These are phyloP conservation scores for Dryas integrifolia DNA, from an alignment of 331 rosid genomes.

Conservation along the genomic window DNA sequence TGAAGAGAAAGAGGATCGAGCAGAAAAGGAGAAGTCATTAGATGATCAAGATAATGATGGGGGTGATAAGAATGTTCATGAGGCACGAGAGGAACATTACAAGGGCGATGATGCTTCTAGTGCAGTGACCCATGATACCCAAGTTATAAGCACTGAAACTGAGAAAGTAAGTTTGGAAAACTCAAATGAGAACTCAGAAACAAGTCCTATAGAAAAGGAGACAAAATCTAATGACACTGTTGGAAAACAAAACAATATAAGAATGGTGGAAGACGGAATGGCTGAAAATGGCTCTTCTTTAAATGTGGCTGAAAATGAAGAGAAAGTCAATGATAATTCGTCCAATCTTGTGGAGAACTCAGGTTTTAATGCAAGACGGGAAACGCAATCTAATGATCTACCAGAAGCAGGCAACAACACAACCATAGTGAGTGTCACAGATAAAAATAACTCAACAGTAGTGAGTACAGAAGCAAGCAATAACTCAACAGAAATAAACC, in stretches of 20 bases:
- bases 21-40: slow-evolving; percentile 35
- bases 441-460: slow-evolving; percentile 28
- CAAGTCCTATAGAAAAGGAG: slow-evolving; percentile 35
- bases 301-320: slow-evolving; percentile 33
- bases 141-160: slow-evolving; percentile 44
- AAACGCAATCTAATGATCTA: slow-evolving; percentile 30
- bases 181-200: slow-evolving; percentile 35
- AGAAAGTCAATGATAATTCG: slow-evolving; percentile 28
- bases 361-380: slow-evolving; percentile 22
- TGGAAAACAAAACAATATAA: slow-evolving; percentile 36
- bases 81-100: slow-evolving; percentile 81
- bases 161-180: slow-evolving; percentile 46
- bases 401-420: slow-evolving; percentile 36
- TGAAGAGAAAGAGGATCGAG: slow-evolving; percentile 34
- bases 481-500: not conserved
- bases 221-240: slow-evolving; percentile 23
- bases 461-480: slow-evolving; percentile 24
- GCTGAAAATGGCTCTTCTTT: slow-evolving; percentile 31
- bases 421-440: slow-evolving; percentile 23
- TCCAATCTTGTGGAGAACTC: slow-evolving; percentile 35
- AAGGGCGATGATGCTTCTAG: slow-evolving; percentile 91
- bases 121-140: slow-evolving; percentile 70
- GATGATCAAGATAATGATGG: slow-evolving; percentile 41
- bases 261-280: slow-evolving; percentile 35
- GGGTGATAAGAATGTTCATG: slow-evolving; percentile 46